Evolutionary conservation across 805 yeast genomes (phyloP).

Genomic region (Yamadazyma philogaea): DNA sequence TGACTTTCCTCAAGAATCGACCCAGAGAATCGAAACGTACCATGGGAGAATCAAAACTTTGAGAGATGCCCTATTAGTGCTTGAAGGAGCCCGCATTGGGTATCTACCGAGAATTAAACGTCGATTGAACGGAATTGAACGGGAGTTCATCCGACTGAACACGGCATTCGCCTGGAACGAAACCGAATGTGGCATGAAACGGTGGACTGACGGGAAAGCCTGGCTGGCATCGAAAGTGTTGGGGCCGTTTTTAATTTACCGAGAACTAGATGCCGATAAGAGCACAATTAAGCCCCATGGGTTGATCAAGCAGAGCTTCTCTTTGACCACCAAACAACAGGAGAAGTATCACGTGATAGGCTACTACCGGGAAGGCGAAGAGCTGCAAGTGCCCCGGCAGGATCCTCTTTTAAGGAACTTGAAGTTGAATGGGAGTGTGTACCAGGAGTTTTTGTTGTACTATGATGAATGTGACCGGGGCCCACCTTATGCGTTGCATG

Average conservation of each 20-base stretch:
- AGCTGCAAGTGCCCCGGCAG: conserved; percentile 19
- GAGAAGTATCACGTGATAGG: conserved; percentile 61
- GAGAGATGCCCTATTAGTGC: conserved; percentile 58
- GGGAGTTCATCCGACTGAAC: conserved; percentile 56
- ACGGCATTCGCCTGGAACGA: conserved; percentile 73
- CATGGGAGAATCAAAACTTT: conserved; percentile 56
- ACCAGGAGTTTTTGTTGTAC: conserved; percentile 21
- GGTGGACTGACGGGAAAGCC: conserved; percentile 76
- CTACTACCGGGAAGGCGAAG: conserved; percentile 29
- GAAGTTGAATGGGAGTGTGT: conserved; percentile 19
- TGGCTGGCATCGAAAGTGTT: conserved; percentile 74
- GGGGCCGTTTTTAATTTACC: conserved; percentile 51
- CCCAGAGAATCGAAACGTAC: conserved; percentile 45
- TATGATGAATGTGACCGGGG: conserved; percentile 13
- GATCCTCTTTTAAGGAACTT: conserved; percentile 24
- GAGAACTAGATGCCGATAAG: conserved; percentile 49
- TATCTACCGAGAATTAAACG: conserved; percentile 57
- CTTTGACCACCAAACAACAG: conserved; percentile 50
- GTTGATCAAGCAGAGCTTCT: conserved; percentile 61
- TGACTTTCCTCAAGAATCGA: conserved; percentile 6
- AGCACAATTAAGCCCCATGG: conserved; percentile 44
- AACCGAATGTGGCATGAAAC: conserved; percentile 62
- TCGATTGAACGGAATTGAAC: conserved; percentile 55
- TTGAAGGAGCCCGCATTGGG: conserved; percentile 62
- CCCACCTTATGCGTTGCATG: not conserved